Evolutionary conservation across 106 monocot genomes (phyloP).

Genomic region (Amphibolis antarctica): DNA sequence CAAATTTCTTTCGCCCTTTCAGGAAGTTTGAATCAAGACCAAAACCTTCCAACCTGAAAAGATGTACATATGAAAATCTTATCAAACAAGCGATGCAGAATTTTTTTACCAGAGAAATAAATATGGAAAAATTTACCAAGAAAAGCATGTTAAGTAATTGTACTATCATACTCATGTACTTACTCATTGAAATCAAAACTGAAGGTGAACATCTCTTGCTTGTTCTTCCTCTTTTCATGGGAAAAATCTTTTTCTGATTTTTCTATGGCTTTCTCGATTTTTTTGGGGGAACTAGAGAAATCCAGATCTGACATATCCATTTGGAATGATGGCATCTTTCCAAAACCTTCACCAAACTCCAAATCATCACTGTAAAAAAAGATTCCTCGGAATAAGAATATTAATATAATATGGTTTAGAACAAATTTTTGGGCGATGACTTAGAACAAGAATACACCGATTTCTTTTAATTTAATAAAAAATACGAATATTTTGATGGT

Average conservation of each 20-base stretch:
- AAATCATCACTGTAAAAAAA: conserved; percentile 59
- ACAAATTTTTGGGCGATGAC: neutral
- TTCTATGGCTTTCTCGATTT: conserved; percentile 32
- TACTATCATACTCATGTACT: conserved; percentile 1
- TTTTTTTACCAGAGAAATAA: too few relatives aligned
- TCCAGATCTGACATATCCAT: conserved; percentile 78
- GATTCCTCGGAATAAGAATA: neutral
- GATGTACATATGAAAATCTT: too few relatives aligned
- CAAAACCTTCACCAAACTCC: conserved; percentile 71
- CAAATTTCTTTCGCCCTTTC: conserved; percentile 19
- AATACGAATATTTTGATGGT: neutral
- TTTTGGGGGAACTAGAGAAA: conserved; percentile 55
- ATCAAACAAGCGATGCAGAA: too few relatives aligned
- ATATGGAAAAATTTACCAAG: neutral
- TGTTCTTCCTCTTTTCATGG: conserved; percentile 27
- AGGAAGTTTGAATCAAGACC: conserved; percentile 43
- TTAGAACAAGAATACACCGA: too few relatives aligned
- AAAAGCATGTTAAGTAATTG: neutral
- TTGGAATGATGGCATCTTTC: conserved; percentile 75
- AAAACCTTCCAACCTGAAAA: conserved; percentile 58
- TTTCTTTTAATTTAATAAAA: too few relatives aligned
- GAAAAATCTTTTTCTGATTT: conserved; percentile 25
- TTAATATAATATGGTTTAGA: neutral
- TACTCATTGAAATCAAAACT: conserved; percentile 90
- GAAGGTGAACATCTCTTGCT: conserved; percentile 57